Conservation (phyloP, 2,329 filamentous ascomycete species). For the Beauveria sp. region DNA sequence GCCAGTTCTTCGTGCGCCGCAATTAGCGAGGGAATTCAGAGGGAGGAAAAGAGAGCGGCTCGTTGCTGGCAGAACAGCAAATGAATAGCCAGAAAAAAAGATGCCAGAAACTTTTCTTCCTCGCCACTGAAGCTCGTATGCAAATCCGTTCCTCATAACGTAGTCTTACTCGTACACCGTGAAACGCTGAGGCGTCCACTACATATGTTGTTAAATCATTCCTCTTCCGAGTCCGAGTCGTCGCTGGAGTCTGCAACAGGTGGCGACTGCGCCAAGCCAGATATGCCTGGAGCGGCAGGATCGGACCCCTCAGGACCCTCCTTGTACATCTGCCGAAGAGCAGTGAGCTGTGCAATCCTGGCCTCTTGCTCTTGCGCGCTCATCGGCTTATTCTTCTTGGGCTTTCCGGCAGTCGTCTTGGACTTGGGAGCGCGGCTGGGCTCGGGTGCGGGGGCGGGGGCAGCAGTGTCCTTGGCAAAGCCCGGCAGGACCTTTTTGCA, state of each 20-base stretch:
- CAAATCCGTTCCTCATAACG: slow-evolving; percentile 9
- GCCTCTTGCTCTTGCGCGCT: slow-evolving; percentile 61
- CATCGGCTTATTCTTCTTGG: slow-evolving; percentile 71
- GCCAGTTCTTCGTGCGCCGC: not conserved
- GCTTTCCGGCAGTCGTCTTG: slow-evolving; percentile 37
- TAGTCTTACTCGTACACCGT: slow-evolving; percentile 10
- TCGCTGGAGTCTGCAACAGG: slow-evolving; percentile 31
- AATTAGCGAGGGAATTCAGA: not conserved
- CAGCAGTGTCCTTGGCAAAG: slow-evolving; percentile 29
- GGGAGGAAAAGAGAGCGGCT: not conserved
- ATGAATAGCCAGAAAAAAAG: not conserved
- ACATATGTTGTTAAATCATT: slow-evolving; percentile 23
- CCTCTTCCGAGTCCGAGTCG: slow-evolving; percentile 41
- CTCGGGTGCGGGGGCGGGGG: slow-evolving; percentile 23
- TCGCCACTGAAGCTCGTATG: slow-evolving; percentile 1
- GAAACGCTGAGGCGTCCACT: not conserved
- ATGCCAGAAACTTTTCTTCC: not conserved
- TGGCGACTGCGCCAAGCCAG: slow-evolving; percentile 17
- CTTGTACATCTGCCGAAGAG: slow-evolving; percentile 39
- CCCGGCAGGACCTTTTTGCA: slow-evolving; percentile 35
- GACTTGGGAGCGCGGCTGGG: slow-evolving; percentile 21
- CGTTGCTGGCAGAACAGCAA: not conserved
- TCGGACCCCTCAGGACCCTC: slow-evolving; percentile 25
- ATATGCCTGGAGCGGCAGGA: slow-evolving; percentile 17
- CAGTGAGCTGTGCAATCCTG: slow-evolving; percentile 53